Conservation (phyloP, 768 basidiomycete genomes). For the Suillus americanus region DNA sequence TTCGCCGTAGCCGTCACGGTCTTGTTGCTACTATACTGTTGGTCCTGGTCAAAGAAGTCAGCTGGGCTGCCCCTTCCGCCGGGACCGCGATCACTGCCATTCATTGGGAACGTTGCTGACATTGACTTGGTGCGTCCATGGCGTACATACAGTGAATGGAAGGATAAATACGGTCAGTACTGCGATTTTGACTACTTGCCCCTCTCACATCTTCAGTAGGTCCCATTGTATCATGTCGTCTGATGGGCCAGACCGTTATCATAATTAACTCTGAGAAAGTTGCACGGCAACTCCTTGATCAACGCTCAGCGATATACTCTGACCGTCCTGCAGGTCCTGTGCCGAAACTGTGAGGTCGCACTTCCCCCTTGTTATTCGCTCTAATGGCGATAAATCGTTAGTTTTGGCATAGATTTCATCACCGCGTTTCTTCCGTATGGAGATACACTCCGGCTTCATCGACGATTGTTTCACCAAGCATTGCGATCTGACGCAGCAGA, state of each 20-base stretch:
- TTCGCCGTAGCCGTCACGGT: neutral
- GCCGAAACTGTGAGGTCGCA: slow-evolving; percentile 21
- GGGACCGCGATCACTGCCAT: neutral
- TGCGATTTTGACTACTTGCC: neutral
- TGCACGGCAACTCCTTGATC: slow-evolving; percentile 28
- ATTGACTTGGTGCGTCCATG: neutral
- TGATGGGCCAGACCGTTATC: slow-evolving; percentile 26
- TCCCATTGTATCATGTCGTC: slow-evolving; percentile 26
- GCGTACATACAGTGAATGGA: slow-evolving; percentile 26
- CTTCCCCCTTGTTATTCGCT: neutral
- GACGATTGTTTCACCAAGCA: slow-evolving; percentile 28
- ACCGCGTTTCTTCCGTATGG: slow-evolving; percentile 31
- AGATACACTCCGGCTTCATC: slow-evolving; percentile 27
- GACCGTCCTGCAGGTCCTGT: slow-evolving; percentile 23
- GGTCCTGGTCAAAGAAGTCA: neutral
- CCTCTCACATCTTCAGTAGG: slow-evolving; percentile 16
- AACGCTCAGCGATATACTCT: slow-evolving; percentile 30
- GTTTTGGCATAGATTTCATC: slow-evolving; percentile 29
- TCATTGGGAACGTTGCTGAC: neutral
- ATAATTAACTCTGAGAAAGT: slow-evolving; percentile 27
- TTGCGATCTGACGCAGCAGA: slow-evolving; percentile 21
- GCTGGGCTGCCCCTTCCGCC: neutral
- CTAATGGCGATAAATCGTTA: slow-evolving; percentile 2
- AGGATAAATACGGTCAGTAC: slow-evolving; percentile 26
- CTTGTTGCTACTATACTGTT: neutral